Conservation (phyloP, 225 moss, liverwort and hornwort genomes). For the Antitrichia curtipendula region DNA sequence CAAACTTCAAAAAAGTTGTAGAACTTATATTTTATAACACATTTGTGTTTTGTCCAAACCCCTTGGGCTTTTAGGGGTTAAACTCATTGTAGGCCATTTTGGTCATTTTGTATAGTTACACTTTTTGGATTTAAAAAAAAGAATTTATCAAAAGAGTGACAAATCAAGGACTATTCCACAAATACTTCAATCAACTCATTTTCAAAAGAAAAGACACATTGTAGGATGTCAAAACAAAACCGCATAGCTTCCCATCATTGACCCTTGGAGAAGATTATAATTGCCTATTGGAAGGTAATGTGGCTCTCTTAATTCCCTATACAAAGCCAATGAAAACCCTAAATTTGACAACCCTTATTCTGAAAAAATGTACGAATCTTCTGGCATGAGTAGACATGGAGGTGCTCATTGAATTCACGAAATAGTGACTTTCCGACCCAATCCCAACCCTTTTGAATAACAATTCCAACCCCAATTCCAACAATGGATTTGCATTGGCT, state of each 20-base stretch:
- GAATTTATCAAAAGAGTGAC: fast-evolving
- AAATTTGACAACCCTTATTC: not conserved
- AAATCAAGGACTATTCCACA: not conserved
- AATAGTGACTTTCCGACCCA: not conserved
- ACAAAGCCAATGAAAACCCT: not conserved
- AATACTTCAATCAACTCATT: fast-evolving
- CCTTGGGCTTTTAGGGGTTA: too few relatives aligned
- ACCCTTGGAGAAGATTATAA: fast-evolving
- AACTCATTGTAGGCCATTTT: not conserved
- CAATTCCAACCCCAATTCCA: too few relatives aligned
- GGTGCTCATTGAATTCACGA: not conserved
- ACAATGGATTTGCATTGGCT: too few relatives aligned
- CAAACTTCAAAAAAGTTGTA: too few relatives aligned
- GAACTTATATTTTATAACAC: too few relatives aligned
- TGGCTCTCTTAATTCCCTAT: not conserved
- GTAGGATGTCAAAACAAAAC: not conserved
- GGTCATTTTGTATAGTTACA: fast-evolving
- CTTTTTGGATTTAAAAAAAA: not conserved
- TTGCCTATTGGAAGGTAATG: not conserved
- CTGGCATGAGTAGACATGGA: not conserved
- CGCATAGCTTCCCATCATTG: fast-evolving
- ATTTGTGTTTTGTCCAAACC: too few relatives aligned
- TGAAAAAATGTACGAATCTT: not conserved
- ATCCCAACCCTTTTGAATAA: too few relatives aligned
- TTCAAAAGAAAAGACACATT: too few relatives aligned